phyloP scores from a whole-genome alignment of 768 basidiomycete species.

The Pulveroboletus sp. region DNA sequence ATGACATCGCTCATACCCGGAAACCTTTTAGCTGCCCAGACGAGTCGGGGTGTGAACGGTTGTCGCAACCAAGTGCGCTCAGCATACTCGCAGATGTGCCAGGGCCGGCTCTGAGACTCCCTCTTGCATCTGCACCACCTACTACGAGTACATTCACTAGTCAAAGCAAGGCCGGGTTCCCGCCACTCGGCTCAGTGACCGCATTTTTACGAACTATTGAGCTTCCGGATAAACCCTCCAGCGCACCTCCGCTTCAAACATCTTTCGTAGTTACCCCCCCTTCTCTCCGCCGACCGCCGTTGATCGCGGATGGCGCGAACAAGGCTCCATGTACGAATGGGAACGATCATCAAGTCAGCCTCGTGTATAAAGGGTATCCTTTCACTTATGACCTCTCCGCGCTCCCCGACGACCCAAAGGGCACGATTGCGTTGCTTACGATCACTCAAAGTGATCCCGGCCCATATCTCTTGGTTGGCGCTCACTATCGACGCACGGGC shows the following conservation, averaged over 20 bases:
- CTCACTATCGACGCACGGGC: conserved; percentile 34
- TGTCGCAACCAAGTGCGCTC: conserved; percentile 4
- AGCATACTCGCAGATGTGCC: conserved; percentile 10
- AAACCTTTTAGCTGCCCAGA: conserved; percentile 2
- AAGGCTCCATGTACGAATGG: conserved; percentile 1
- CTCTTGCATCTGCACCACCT: conserved; percentile 8
- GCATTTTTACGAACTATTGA: conserved; percentile 24
- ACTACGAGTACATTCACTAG: background rate
- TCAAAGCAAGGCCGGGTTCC: conserved; percentile 7
- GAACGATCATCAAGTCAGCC: conserved; percentile 19
- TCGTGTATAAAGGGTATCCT: conserved; percentile 27
- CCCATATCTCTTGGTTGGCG: conserved; percentile 28
- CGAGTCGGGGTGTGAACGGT: conserved; percentile 3
- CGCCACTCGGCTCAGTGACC: conserved; percentile 17
- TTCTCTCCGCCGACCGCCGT: conserved; percentile 11
- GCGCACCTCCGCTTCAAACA: conserved; percentile 9
- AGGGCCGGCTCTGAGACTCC: conserved; percentile 13
- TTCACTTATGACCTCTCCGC: conserved; percentile 26
- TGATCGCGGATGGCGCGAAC: conserved; percentile 7
- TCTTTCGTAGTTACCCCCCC: conserved; percentile 8
- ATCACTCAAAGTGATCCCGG: conserved; percentile 31
- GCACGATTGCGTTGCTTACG: conserved; percentile 24
- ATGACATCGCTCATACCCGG: conserved; percentile 1
- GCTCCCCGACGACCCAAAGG: conserved; percentile 30
- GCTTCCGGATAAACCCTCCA: conserved; percentile 18